Evolutionary conservation across 1,139 yeast species (phyloP).

Genomic region (Saccharomyces hybrid): DNA sequence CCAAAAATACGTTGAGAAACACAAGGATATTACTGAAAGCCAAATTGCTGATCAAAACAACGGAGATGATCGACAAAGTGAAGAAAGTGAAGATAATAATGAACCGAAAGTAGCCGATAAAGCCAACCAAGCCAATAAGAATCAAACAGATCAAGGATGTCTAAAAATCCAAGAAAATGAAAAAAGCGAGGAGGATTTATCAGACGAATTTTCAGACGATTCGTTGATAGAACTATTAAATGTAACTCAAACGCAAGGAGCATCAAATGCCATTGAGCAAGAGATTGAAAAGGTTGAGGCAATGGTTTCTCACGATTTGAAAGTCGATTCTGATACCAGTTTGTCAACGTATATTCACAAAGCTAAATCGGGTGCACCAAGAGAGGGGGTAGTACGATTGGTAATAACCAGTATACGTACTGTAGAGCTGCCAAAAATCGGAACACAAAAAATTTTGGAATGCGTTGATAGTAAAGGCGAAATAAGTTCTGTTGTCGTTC

Average conservation of each 20-base stretch:
- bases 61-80: not conserved
- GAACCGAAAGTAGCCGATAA: not conserved
- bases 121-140: not conserved
- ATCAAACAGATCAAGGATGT: not conserved
- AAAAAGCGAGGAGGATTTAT: not conserved
- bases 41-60: too few species aligned
- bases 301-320: not conserved
- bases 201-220: conserved; percentile 2
- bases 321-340: not conserved
- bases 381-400: conserved; percentile 44
- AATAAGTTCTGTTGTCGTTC: conserved; percentile 38
- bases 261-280: not conserved
- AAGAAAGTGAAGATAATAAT: not conserved
- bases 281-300: conserved; percentile 2
- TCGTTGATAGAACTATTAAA: conserved; percentile 1
- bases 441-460: conserved; percentile 43
- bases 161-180: not conserved
- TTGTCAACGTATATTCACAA: not conserved
- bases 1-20: conserved; percentile 12
- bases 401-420: conserved; percentile 34
- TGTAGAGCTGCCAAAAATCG: conserved; percentile 29
- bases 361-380: conserved; percentile 40
- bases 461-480: conserved; percentile 36
- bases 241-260: conserved; percentile 1
- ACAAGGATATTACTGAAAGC: not conserved